These are phyloP conservation scores for Nyctanthes arbortristis DNA, from an alignment of 257 asterid species.

Conservation along the genomic window DNA sequence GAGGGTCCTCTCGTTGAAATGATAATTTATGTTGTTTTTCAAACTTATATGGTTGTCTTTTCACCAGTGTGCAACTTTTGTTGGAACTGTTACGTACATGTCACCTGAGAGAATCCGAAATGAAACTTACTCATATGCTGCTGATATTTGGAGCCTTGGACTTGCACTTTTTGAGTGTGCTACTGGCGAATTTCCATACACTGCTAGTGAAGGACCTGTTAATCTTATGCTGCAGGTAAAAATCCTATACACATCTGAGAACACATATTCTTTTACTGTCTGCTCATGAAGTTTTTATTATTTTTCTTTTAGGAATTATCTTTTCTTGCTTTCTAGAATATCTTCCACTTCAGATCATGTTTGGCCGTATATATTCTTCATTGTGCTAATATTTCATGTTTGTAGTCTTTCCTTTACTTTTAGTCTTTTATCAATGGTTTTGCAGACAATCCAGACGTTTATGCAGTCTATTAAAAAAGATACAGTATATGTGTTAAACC, in stretches of 20 bases:
- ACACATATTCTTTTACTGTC: neutral
- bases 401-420: slow-evolving; percentile 13
- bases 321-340: neutral
- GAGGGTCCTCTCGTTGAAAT: neutral
- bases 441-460: slow-evolving; percentile 3
- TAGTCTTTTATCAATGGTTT: slow-evolving; percentile 12
- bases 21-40: slow-evolving; percentile 23
- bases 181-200: slow-evolving; percentile 93
- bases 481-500: neutral
- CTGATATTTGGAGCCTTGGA: slow-evolving; percentile 99
- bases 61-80: slow-evolving; percentile 94
- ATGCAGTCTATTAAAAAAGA: slow-evolving; percentile 9
- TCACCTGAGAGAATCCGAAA: slow-evolving; percentile 97
- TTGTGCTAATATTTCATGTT: neutral
- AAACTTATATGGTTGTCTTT: slow-evolving; percentile 28
- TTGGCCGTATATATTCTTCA: slow-evolving; percentile 4
- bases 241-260: slow-evolving; percentile 19
- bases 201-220: slow-evolving; percentile 96
- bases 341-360: neutral
- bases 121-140: slow-evolving; percentile 93
- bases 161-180: slow-evolving; percentile 99
- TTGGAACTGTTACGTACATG: slow-evolving; percentile 98
- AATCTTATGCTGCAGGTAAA: slow-evolving; percentile 97
- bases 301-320: neutral
- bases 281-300: neutral